Percentiles rank a stretch among this genome's conserved stretches.
phyloP scores from a whole-genome alignment of 345 rosid genomes.

The Orychophragmus violaceus region DNA sequence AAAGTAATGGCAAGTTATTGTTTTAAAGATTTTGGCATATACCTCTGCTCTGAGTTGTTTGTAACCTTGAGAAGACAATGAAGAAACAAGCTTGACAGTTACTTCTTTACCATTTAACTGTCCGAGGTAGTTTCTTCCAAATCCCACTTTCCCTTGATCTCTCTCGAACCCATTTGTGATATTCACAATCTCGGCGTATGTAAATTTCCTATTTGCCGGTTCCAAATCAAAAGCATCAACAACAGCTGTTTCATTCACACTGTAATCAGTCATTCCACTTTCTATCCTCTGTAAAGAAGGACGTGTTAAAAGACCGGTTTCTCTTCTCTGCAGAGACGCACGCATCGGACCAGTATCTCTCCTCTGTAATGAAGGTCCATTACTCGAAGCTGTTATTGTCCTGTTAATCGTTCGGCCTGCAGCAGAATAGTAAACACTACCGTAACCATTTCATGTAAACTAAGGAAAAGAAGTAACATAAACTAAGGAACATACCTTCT shows the following conservation, averaged over 20 bases:
- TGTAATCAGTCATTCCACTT: constrained; percentile 22
- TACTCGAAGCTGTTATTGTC: constrained; percentile 6
- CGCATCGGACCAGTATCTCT: constrained; percentile 21
- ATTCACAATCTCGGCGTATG: constrained; percentile 29
- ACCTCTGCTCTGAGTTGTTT: constrained; percentile 50
- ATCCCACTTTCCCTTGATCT: constrained; percentile 46
- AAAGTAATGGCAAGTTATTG: background rate
- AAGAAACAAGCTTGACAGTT: constrained; percentile 51
- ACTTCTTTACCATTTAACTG: constrained; percentile 40
- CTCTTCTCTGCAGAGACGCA: constrained; percentile 25
- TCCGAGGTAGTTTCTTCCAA: constrained; percentile 49
- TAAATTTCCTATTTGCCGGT: constrained; percentile 25
- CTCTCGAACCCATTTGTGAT: constrained; percentile 41
- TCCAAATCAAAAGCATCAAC: constrained; percentile 26
- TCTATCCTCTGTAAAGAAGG: constrained; percentile 28
- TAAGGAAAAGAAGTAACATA: background rate
- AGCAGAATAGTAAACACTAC: background rate
- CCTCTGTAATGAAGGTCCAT: constrained; percentile 26
- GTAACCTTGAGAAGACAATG: constrained; percentile 38
- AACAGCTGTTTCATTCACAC: background rate
- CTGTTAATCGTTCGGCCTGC: constrained; percentile 5
- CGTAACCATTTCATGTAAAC: background rate
- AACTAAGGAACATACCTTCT: background rate
- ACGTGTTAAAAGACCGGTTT: background rate
- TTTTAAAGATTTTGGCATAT: background rate